A percentile compares a stretch with the other conserved stretches of the same genome.
phyloP scores from a whole-genome alignment of 1,284 basidiomycete species.

The Pyrrhoderma noxium region DNA sequence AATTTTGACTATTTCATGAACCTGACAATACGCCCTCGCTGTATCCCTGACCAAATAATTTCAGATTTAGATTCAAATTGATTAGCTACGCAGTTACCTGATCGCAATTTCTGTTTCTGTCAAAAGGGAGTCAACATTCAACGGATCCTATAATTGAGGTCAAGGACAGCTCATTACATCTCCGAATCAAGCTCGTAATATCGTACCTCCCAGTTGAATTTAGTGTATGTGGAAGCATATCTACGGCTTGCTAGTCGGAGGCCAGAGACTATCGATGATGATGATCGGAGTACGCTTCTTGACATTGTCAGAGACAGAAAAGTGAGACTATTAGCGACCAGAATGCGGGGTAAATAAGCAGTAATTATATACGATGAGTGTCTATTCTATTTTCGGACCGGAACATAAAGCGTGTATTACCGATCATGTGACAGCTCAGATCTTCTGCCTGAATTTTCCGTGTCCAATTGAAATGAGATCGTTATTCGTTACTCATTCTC shows the following conservation, averaged over 20 bases:
- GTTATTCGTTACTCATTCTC: background rate
- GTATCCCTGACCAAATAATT: constrained; percentile 52
- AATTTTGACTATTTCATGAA: constrained; percentile 23
- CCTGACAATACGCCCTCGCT: constrained; percentile 81
- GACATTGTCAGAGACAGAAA: background rate
- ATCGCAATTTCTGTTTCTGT: constrained; percentile 90
- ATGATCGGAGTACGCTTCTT: background rate
- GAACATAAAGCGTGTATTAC: too few species aligned
- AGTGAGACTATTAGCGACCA: too few species aligned
- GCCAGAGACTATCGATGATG: too few species aligned
- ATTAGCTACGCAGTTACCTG: constrained; percentile 43
- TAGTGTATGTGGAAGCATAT: constrained; percentile 24
- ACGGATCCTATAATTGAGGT: constrained; percentile 52
- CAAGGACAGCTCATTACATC: background rate
- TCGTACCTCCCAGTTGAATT: constrained; percentile 60
- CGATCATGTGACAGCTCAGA: too few species aligned
- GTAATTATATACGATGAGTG: background rate
- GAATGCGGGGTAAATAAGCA: background rate
- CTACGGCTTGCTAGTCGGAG: background rate
- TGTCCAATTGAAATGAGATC: too few species aligned
- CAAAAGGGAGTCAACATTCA: constrained; percentile 69
- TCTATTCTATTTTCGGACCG: background rate
- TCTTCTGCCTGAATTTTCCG: too few species aligned
- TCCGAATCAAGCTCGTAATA: background rate
- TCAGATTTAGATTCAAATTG: constrained; percentile 11